phyloP scores from a whole-genome alignment of 768 basidiomycete species.

The Kwoniella sp. region DNA sequence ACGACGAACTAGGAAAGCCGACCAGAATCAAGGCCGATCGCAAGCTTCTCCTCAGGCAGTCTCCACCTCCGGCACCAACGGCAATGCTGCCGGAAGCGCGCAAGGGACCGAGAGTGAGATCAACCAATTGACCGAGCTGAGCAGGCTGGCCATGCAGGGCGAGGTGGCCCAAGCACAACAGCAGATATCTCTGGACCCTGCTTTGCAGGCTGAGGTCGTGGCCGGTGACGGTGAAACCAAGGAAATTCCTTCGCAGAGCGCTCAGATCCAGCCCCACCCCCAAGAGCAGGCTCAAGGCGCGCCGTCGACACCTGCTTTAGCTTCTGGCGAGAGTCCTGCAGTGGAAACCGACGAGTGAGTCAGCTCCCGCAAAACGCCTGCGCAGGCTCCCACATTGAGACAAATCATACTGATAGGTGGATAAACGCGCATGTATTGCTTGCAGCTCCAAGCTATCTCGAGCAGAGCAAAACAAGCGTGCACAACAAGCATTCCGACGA shows the following conservation, averaged over 20 bases:
- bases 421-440: too few relatives aligned
- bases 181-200: not conserved
- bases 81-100: not conserved
- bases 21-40: not conserved
- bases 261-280: constrained; percentile 6
- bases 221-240: not conserved
- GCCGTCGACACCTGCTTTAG: too few relatives aligned
- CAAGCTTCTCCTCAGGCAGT: not conserved
- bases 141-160: constrained; percentile 2
- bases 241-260: not conserved
- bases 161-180: not conserved
- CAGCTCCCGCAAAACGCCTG: too few relatives aligned
- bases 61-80: not conserved
- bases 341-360: not conserved
- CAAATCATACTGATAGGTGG: not conserved
- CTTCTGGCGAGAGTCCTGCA: not conserved
- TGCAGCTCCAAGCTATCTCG: constrained; percentile 61
- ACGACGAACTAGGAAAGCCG: constrained; percentile 10
- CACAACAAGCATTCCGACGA: constrained; percentile 87
- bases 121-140: constrained; percentile 15
- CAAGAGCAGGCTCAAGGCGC: constrained; percentile 11
- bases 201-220: not conserved
- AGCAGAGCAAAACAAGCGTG: constrained; percentile 92
- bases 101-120: constrained; percentile 12
- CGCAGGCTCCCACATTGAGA: not conserved